Evolutionary conservation across 179 eudicot species (phyloP).

Genomic region (Corrigiola litoralis): DNA sequence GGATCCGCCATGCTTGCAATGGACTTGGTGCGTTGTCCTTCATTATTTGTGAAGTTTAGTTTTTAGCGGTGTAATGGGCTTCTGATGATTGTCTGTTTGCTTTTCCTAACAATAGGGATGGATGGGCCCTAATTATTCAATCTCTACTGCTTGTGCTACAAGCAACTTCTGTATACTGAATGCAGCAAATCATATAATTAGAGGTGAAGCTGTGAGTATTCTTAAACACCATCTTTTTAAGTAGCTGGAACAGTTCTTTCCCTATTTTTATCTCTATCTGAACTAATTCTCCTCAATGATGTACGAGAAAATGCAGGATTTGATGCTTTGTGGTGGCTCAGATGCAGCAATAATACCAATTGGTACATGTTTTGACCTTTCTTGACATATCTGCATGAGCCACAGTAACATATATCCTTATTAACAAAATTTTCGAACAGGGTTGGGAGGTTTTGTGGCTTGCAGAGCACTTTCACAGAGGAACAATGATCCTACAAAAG

Average conservation of each 20-base stretch:
- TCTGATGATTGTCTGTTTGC: conserved; percentile 1
- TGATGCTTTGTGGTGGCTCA: conserved; percentile 99
- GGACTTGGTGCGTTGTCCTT: conserved; percentile 66
- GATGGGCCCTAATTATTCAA: conserved; percentile 99
- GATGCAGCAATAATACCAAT: conserved; percentile 89
- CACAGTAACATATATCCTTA: not conserved
- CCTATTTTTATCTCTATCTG: not conserved
- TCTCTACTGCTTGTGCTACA: conserved; percentile 97
- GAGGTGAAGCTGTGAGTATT: conserved; percentile 91
- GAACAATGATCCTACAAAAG: conserved; percentile 82
- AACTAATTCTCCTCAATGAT: not conserved
- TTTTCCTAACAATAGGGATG: conserved; percentile 61
- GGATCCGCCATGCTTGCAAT: conserved; percentile 98
- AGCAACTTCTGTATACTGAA: conserved; percentile 93
- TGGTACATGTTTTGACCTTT: conserved; percentile 38
- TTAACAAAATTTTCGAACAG: conserved; percentile 34
- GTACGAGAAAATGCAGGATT: conserved; percentile 44
- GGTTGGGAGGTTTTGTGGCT: conserved; percentile 97
- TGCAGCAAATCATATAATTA: conserved; percentile 88
- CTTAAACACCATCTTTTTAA: conserved; percentile 6
- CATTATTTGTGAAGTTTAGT: not conserved
- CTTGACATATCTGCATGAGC: not conserved
- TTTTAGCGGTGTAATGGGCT: not conserved
- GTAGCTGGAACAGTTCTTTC: not conserved
- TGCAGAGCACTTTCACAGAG: conserved; percentile 93